These are phyloP conservation scores for Yarrowia sp. DNA, from an alignment of 805 yeast species.

Conservation along the genomic window DNA sequence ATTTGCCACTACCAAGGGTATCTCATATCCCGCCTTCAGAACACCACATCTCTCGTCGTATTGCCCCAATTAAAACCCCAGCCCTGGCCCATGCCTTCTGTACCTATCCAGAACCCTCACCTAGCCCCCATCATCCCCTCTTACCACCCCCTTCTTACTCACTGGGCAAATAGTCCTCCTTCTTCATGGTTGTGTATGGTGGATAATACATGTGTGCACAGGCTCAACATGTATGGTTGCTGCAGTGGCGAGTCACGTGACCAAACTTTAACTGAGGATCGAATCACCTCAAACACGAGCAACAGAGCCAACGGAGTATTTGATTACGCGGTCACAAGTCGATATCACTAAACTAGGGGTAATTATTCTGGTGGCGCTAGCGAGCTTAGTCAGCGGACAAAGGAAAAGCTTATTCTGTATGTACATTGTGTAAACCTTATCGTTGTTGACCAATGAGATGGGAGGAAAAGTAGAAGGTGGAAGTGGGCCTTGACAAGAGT, in stretches of 20 bases:
- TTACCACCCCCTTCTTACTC: constrained; percentile 1
- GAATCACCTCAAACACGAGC: background rate
- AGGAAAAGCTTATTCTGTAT: background rate
- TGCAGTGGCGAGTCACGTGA: constrained; percentile 37
- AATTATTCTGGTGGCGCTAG: background rate
- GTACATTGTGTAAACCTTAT: background rate
- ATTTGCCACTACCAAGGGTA: background rate
- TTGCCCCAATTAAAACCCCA: background rate
- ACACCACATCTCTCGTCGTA: too few relatives aligned
- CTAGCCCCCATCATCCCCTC: background rate
- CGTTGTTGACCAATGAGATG: background rate
- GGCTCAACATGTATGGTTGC: constrained; percentile 9
- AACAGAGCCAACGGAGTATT: too few relatives aligned
- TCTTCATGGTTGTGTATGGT: constrained; percentile 26
- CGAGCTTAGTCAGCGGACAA: background rate
- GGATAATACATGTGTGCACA: constrained; percentile 24
- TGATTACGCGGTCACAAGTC: background rate
- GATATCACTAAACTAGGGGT: background rate
- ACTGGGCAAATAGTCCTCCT: constrained; percentile 38
- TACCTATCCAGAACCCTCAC: background rate
- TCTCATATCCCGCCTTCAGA: background rate
- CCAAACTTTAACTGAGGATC: background rate
- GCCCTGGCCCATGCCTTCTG: background rate
- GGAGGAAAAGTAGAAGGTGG: background rate
- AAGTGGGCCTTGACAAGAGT: background rate